A percentile compares a stretch with the other conserved stretches of the same genome.
Conservation (phyloP, 2,329 filamentous ascomycete genomes). For the Xylariomycetidae sp. region DNA sequence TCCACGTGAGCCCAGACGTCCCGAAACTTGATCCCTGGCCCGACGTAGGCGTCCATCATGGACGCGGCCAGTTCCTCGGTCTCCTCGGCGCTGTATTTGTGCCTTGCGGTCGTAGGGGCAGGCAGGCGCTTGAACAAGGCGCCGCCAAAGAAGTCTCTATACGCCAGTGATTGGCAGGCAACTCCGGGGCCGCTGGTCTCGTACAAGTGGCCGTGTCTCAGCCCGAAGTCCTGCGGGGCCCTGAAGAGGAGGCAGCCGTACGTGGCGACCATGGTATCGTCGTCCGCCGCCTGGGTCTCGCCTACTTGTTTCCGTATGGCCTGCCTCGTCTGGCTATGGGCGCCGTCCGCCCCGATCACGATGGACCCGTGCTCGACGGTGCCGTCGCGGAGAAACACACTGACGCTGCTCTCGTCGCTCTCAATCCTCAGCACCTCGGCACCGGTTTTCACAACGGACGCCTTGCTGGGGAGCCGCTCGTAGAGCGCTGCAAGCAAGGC, state of each 20-base stretch:
- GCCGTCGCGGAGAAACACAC: slow-evolving; percentile 6
- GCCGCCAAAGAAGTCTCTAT: not conserved
- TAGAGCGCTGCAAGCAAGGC: slow-evolving; percentile 3
- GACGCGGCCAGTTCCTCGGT: slow-evolving; percentile 3
- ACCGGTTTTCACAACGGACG: not conserved
- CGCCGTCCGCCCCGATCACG: slow-evolving; percentile 10
- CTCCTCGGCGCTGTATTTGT: slow-evolving; percentile 4
- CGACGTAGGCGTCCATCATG: slow-evolving; percentile 1
- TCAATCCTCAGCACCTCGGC: slow-evolving; percentile 4
- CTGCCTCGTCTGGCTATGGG: slow-evolving; percentile 6
- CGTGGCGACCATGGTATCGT: not conserved
- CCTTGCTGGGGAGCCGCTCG: not conserved
- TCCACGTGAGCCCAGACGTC: slow-evolving; percentile 4
- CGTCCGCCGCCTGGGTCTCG: not conserved
- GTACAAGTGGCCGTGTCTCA: not conserved
- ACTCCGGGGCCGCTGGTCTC: not conserved
- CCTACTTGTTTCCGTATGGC: no score
- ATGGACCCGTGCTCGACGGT: slow-evolving; percentile 6
- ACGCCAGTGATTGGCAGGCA: not conserved
- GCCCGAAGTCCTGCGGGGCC: not conserved
- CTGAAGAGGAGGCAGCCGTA: not conserved
- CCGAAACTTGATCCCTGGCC: slow-evolving; percentile 4
- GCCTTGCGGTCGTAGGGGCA: slow-evolving; percentile 1
- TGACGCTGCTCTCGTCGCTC: slow-evolving; percentile 1
- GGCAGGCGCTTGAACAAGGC: not conserved